phyloP scores from a whole-genome alignment of 2,329 filamentous ascomycete genomes.

The Penicillium sp. region DNA sequence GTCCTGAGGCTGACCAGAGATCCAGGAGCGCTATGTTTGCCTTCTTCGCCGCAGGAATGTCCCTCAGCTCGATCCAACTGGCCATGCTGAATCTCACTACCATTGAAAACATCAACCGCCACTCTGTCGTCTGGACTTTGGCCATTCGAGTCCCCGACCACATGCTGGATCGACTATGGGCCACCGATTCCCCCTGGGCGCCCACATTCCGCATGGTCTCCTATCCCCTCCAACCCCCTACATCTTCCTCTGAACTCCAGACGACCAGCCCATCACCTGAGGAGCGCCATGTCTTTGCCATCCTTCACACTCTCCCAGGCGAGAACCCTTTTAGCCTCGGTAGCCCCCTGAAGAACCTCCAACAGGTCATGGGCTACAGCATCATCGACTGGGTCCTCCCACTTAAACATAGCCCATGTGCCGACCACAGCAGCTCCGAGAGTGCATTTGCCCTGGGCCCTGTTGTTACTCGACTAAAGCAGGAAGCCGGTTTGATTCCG shows the following conservation, averaged over 20 bases:
- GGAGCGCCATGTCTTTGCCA: constrained; percentile 72
- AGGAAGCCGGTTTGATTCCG: constrained; percentile 45
- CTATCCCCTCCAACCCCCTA: constrained; percentile 42
- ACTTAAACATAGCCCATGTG: constrained; percentile 73
- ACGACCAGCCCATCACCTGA: constrained; percentile 45
- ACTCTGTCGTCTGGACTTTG: constrained; percentile 67
- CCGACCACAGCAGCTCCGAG: constrained; percentile 64
- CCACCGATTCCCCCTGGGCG: constrained; percentile 41
- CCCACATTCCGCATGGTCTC: constrained; percentile 46
- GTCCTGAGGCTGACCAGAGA: constrained; percentile 18
- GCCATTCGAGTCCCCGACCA: constrained; percentile 70
- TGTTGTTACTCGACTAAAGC: constrained; percentile 61
- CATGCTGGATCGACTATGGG: constrained; percentile 37
- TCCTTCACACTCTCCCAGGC: constrained; percentile 71
- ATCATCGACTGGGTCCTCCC: constrained; percentile 81
- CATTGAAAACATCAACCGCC: constrained; percentile 73
- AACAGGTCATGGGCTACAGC: constrained; percentile 74
- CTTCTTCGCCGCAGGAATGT: constrained; percentile 81
- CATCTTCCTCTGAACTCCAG: constrained; percentile 24
- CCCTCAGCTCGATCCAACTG: constrained; percentile 70
- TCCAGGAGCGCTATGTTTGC: constrained; percentile 68
- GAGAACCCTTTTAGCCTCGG: constrained; percentile 88
- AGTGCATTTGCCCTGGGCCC: constrained; percentile 72
- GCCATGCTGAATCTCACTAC: constrained; percentile 77
- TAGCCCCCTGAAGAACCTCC: constrained; percentile 67